A percentile compares a stretch with the other conserved stretches of the same genome.
These are phyloP conservation scores for Mesotaenium endlicherianum DNA, from an alignment of 139 green algal species.

Conservation along the genomic window DNA sequence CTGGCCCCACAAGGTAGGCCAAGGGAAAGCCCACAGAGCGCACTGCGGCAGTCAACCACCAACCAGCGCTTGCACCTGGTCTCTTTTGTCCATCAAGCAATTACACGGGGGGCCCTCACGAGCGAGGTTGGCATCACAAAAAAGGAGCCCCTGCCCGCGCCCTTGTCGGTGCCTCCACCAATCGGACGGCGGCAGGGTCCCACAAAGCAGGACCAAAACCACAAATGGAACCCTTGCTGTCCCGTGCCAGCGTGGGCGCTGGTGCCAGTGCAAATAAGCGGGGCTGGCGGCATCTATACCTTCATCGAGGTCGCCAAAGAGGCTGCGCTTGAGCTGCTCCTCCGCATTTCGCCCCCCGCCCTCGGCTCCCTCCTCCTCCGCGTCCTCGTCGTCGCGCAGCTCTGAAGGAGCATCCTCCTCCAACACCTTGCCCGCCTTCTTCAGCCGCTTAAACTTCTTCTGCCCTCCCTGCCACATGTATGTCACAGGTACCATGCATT, in stretches of 20 bases:
- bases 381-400: constrained; percentile 1
- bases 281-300: constrained; percentile 31
- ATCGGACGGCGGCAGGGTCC: background rate
- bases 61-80: too few species aligned
- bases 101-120: too few species aligned
- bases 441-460: constrained; percentile 46
- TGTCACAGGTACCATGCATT: background rate
- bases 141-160: background rate
- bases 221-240: background rate
- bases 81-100: too few species aligned
- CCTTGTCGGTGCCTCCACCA: background rate
- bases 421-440: constrained; percentile 28
- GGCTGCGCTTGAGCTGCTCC: constrained; percentile 64
- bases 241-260: background rate
- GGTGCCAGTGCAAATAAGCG: background rate
- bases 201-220: background rate
- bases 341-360: constrained; percentile 40
- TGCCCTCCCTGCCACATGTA: background rate
- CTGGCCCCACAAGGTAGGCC: too few species aligned
- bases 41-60: too few species aligned
- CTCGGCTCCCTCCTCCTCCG: constrained; percentile 13
- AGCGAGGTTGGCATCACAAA: background rate
- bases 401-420: background rate
- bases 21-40: too few species aligned
- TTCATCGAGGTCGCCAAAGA: constrained; percentile 76